Percentiles rank a stretch among this genome's conserved stretches.
phyloP scores from a whole-genome alignment of 139 green algal genomes.

The Yamagishiella unicocca region DNA sequence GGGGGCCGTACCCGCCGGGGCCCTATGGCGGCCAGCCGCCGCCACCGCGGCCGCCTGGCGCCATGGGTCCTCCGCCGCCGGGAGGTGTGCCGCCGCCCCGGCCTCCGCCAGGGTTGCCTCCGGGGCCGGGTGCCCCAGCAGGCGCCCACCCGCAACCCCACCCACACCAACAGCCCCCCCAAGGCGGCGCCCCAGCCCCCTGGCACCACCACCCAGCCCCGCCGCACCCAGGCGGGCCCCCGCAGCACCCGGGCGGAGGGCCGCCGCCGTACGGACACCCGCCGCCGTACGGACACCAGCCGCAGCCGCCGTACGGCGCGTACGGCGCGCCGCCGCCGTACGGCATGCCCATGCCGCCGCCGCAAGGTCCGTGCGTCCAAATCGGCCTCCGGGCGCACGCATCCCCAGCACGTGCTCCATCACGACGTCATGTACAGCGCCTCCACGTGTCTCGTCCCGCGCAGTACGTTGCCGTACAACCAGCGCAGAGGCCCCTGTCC shows the following conservation, averaged over 20 bases:
- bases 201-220: too few relatives aligned
- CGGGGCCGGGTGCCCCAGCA: neutral
- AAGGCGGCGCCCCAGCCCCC: neutral
- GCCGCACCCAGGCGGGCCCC: neutral
- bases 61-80: neutral
- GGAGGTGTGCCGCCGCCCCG: neutral
- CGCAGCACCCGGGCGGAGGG: neutral
- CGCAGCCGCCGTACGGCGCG: neutral
- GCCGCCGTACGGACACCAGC: neutral
- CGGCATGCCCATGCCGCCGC: too few relatives aligned
- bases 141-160: neutral
- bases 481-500: too few relatives aligned
- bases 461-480: too few relatives aligned
- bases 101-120: neutral
- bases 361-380: too few relatives aligned
- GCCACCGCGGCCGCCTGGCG: neutral
- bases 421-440: too few relatives aligned
- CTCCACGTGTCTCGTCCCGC: too few relatives aligned
- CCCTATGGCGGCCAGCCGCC: neutral
- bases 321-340: constrained; percentile 33
- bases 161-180: neutral
- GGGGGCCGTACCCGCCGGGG: neutral
- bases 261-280: constrained; percentile 17
- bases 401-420: too few relatives aligned
- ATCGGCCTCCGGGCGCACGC: too few relatives aligned